Base-by-base conservation (phyloP, 2,329 filamentous ascomycete species). In the Rugonectria rugulosa region DNA sequence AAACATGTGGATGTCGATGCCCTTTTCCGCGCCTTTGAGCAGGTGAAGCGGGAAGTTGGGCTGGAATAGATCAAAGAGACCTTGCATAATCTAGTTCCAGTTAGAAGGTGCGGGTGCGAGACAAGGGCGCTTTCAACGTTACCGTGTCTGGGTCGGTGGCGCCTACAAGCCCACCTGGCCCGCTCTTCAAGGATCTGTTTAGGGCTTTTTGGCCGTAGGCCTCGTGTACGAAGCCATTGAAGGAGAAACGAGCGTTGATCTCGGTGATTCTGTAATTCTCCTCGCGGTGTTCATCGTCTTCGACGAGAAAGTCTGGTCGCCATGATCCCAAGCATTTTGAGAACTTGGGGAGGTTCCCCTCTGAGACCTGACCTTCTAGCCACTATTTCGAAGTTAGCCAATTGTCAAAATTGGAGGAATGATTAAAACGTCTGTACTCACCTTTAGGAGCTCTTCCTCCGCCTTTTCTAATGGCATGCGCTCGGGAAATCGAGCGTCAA, bases 181-280 rank as follows among this genome's bases (percentile, higher is more conserved):
- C 54, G 24, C 37, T 14, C 6, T 42, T 31, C 7, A 56, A 2
- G 15, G 12, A 53, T 21, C 32, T 36, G 12, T 69, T 60, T 2
- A 74, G 51, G 6, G 63, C 68, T 17, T 67, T 29, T 7, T 75
- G 70, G 1, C 72, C 72, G 24, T 72, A 69, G 0, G 62, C 57
- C 14, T 60, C 53, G 27, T 72, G 63, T 59, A 75, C 52, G 23
- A 71, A 73, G 0, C 72, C 73, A 37, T 77, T 78, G 52, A 77
- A 77, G 10, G 67, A 64, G 44, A 77, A 78, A 0, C 76, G 69
- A 2, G 73, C 74, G 42, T 78, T 78, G 29, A 78, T 77, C 19
- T 78, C 76, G 3, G 74, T 74, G 6, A 78, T 70, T 6, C 67
- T 53, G 21, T 67, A 73, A 12, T 61, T 64, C 27, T 74, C 68